Conservation (phyloP, 192 early-diverging fungal genomes). For the Rhizophagus clarus region DNA sequence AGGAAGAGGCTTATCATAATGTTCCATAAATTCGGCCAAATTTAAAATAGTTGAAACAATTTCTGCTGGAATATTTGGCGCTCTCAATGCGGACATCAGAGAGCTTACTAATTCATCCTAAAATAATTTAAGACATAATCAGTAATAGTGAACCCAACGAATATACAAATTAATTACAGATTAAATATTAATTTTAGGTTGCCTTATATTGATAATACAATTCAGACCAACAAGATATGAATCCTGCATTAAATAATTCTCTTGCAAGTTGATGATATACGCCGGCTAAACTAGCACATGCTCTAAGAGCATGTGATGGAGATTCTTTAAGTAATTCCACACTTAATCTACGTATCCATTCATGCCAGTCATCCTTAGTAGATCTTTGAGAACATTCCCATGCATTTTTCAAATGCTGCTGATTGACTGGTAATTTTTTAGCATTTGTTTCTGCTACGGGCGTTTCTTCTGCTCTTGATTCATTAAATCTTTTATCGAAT, state of each 20-base stretch:
- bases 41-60: conserved; percentile 90
- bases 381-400: conserved; percentile 89
- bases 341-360: conserved; percentile 91
- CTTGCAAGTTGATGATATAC: conserved; percentile 78
- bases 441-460: conserved; percentile 59
- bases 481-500: conserved; percentile 30
- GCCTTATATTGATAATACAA: conserved; percentile 83
- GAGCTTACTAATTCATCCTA: conserved; percentile 81
- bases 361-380: conserved; percentile 91
- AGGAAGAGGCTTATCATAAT: conserved; percentile 91
- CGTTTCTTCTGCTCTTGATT: conserved; percentile 49
- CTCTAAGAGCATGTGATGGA: conserved; percentile 92
- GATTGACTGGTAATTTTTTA: conserved; percentile 85
- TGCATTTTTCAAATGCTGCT: conserved; percentile 78
- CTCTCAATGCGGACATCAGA: conserved; percentile 79
- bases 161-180: neutral
- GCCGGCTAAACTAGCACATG: conserved; percentile 82
- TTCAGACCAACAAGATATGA: conserved; percentile 96
- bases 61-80: conserved; percentile 87
- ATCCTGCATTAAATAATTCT: conserved; percentile 95
- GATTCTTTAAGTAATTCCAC: conserved; percentile 94
- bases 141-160: neutral
- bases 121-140: neutral
- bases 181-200: neutral
- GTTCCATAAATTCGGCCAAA: conserved; percentile 98